Conservation (phyloP, 352 stramenopile genomes). For the Phytophthora chlamydospora region DNA sequence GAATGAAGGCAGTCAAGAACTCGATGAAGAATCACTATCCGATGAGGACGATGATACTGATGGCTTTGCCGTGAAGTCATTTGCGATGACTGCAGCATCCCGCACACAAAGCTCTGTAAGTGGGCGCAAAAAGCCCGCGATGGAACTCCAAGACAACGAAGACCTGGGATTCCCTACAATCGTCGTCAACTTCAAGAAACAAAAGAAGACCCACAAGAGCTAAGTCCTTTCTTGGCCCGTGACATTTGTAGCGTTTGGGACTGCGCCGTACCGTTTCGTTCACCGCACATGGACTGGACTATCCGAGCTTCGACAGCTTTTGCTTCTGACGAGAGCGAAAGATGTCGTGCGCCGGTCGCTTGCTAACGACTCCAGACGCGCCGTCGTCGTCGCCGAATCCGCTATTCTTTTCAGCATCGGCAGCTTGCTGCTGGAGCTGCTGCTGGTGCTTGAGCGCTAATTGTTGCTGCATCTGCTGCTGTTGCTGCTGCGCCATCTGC, state of each 20-base stretch:
- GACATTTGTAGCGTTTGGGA: conserved; percentile 13
- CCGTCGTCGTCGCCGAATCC: conserved; percentile 51
- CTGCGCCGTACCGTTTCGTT: conserved; percentile 11
- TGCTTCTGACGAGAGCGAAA: conserved; percentile 88
- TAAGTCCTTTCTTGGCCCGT: conserved; percentile 12
- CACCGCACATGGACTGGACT: conserved; percentile 16
- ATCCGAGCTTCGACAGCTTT: conserved; percentile 83
- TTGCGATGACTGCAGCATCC: conserved; percentile 7
- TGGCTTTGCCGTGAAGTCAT: conserved; percentile 33
- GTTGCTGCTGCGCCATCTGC: conserved; percentile 66
- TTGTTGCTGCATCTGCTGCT: conserved; percentile 70
- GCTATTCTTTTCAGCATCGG: conserved; percentile 50
- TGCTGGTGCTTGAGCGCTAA: conserved; percentile 59
- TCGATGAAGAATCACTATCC: conserved; percentile 41
- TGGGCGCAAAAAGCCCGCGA: conserved; percentile 18
- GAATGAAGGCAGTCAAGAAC: conserved; percentile 20
- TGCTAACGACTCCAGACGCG: conserved; percentile 68
- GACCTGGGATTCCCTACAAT: conserved; percentile 44
- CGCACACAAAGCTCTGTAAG: not conserved
- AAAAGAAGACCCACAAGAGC: conserved; percentile 44
- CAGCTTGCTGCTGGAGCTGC: conserved; percentile 59
- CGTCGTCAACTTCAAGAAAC: conserved; percentile 50
- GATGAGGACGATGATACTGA: conserved; percentile 35
- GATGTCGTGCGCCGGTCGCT: conserved; percentile 84
- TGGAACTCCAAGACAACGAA: conserved; percentile 42